These are phyloP conservation scores for Mucor velutinosus DNA, from an alignment of 371 early-diverging fungal species.

Conservation along the genomic window DNA sequence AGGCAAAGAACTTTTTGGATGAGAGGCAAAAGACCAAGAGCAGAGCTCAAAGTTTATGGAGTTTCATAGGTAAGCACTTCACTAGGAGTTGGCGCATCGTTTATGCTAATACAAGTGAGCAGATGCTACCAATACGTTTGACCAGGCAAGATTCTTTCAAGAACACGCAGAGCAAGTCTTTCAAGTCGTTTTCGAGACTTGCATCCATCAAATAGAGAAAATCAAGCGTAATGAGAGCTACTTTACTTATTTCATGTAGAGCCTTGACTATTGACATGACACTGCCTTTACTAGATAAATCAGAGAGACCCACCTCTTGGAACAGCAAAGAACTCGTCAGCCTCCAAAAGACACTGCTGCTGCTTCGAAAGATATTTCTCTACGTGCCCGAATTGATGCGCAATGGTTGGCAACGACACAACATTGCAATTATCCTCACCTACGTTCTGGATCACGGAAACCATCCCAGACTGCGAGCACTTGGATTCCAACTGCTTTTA, in stretches of 20 bases:
- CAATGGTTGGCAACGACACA: conserved; percentile 71
- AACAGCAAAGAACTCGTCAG: conserved; percentile 67
- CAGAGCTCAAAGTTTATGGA: conserved; percentile 68
- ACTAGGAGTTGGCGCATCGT: not conserved
- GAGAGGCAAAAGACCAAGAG: conserved; percentile 77
- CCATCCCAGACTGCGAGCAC: conserved; percentile 68
- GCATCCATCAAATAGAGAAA: conserved; percentile 73
- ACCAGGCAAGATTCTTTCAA: conserved; percentile 79
- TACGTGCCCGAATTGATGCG: conserved; percentile 71
- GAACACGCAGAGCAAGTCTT: conserved; percentile 77
- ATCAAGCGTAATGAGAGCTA: conserved; percentile 60
- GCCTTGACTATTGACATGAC: not conserved
- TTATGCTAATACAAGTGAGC: not conserved
- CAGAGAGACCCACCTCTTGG: conserved; percentile 55
- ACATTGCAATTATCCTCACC: conserved; percentile 59
- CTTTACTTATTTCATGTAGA: not conserved
- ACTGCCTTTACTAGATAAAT: conserved; percentile 27
- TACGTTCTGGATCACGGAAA: conserved; percentile 65
- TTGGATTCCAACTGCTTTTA: conserved; percentile 78
- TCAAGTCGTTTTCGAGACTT: conserved; percentile 68
- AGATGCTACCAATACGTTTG: conserved; percentile 75
- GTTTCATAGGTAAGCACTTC: conserved; percentile 61
- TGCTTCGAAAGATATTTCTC: conserved; percentile 71
- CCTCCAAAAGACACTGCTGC: conserved; percentile 63
- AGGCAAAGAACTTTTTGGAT: conserved; percentile 78